Evolutionary conservation across 2,329 filamentous ascomycete genomes (phyloP).

Genomic region (Calonectria crousiana): DNA sequence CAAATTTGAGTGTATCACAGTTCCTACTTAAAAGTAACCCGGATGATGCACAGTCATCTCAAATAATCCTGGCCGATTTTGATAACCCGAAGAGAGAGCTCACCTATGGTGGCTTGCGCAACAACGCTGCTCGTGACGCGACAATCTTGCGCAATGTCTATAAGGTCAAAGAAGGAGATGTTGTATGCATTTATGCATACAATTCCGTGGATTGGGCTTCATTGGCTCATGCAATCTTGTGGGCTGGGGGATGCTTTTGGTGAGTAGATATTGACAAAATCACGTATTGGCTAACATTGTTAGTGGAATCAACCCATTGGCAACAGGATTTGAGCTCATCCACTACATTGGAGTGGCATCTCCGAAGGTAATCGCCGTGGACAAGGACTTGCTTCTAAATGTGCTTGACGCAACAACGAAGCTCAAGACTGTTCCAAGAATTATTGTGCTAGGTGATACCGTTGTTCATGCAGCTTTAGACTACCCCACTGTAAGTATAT

Average conservation of each 20-base stretch:
- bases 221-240: slow-evolving; percentile 36
- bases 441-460: slow-evolving; percentile 11
- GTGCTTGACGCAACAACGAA: neutral
- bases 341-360: slow-evolving; percentile 37
- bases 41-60: slow-evolving; percentile 38
- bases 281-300: neutral
- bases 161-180: slow-evolving; percentile 28
- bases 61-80: slow-evolving; percentile 39
- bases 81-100: slow-evolving; percentile 28
- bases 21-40: slow-evolving; percentile 40
- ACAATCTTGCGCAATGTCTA: slow-evolving; percentile 20
- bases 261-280: neutral
- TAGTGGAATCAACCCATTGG: slow-evolving; percentile 40
- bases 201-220: slow-evolving; percentile 39
- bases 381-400: slow-evolving; percentile 25
- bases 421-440: neutral
- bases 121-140: slow-evolving; percentile 32
- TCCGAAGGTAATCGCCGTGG: slow-evolving; percentile 35
- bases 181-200: slow-evolving; percentile 37
- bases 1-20: slow-evolving; percentile 38
- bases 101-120: slow-evolving; percentile 33
- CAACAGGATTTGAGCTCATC: slow-evolving; percentile 38
- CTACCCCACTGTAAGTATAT: neutral
- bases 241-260: slow-evolving; percentile 40
- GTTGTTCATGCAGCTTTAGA: neutral